Base-by-base conservation (phyloP, 1,139 yeast species). In the Zygosaccharomyces pseudobailii region DNA sequence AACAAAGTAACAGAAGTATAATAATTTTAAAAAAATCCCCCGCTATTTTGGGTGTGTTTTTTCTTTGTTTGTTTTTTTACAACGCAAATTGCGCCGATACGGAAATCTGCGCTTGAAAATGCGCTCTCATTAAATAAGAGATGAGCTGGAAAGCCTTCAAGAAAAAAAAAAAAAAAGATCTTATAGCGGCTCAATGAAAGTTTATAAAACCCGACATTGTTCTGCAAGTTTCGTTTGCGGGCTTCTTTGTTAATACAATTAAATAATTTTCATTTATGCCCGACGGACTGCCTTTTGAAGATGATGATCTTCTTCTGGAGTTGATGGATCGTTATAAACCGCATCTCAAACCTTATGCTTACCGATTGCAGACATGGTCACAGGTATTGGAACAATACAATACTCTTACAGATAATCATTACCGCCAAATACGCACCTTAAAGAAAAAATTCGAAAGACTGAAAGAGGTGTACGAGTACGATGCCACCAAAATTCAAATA, bases 381-480 rank as follows among this genome's bases (percentile, higher is more conserved):
- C 48, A 43, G 19, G 53, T 64, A 30, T 41, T 63, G 30, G 47
- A 52, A 9, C 57, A 55, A 30, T 64, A 59, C 43, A 64, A 63
- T 48, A 20, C 37, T 3, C 40, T 42, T 10, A 55, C 62, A 3
- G 61, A 56, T 6, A 49, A 52, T 3, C 48, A 47, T 4, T 61
- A 61, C 35, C 56, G 57, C 32, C 68, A 64, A 45, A 55, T 53
- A 23, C 55, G 68, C 24, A 63, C 67, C 2, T 38, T 64, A 24
- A 58, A 55, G 51, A 58, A 50, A 17, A 54, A 63, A 36, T 63
- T 62, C 37, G 61, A 59, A 28, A 58, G 56, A 46, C 38, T 64
- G 35, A 51, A 52, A 31, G 54, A 50, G 2, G 28, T 47, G 8
- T 58, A 51, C 41, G 43, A 44, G 25, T 48, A 41, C 6, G 55